Base-by-base conservation (phyloP, 2,329 filamentous ascomycete genomes). In the Zymoseptoria passerinii region DNA sequence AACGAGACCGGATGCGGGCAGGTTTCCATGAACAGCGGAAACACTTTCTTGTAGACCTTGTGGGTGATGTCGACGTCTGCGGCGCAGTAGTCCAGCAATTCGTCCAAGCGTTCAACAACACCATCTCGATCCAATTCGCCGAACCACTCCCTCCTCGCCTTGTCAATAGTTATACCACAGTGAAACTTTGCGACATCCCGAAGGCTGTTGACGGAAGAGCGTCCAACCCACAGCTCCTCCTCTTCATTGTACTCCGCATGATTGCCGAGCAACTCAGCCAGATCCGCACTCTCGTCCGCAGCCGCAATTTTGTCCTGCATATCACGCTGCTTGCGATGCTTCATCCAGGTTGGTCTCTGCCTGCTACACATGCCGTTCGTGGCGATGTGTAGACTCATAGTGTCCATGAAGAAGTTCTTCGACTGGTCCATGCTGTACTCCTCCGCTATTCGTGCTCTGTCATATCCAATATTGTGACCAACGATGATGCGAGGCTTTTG, bases 361-460 rank as follows among this genome's bases (percentile, higher is more conserved):
- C 89, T 87, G 20, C 94, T 97, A 74, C 94, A 99, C 94, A 99
- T 99, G 62, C 94, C 94, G 71, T 99, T 99, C 23, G 96, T 92
- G 2, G 95, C 95, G 7, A 96, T 92, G 71, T 99, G 94, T 19
- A 99, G 78, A 1, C 92, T 97, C 94, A 99, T 99, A 28, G 94
- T 99, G 72, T 99, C 94, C 54, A 99, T 75, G 71, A 96, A 99
- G 50, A 84, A 87, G 66, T 91, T 97, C 48, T 85, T 83, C 0
- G 90, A 87, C 72, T 96, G 92, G 56, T 83, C 79, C 48, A 97
- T 74, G 67, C 86, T 82, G 71, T 99, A 99, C 72, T 99, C 94
- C 71, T 99, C 94, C 19, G 86, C 75, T 56, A 96, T 83, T 40
- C 95, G 83, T 16, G 92, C 92, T 23, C 94, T 83, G 71, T 99